Percentiles rank a stretch among this genome's conserved stretches.
Evolutionary conservation across 179 eudicot species (phyloP).

Genomic region (Vitellaria paradoxa): DNA sequence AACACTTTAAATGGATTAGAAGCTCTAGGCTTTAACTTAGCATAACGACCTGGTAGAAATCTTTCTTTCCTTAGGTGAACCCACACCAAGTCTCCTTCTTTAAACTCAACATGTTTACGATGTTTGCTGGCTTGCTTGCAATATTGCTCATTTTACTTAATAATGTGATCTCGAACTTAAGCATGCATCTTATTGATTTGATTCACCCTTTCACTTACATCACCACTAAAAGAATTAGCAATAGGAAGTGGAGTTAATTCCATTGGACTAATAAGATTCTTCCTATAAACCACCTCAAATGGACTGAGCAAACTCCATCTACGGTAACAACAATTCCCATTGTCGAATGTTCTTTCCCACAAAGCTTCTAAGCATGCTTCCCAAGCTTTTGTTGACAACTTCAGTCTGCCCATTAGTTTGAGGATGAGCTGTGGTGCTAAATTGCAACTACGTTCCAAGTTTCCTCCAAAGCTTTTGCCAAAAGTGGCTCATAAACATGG

Average conservation of each 20-base stretch:
- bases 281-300: constrained; percentile 10
- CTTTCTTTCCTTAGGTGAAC: not conserved
- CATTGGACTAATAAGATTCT: not conserved
- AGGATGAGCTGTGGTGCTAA: not conserved
- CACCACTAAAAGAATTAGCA: constrained; percentile 3
- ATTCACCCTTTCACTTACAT: constrained; percentile 5
- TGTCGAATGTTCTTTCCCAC: not conserved
- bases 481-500: constrained; percentile 6
- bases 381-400: not conserved
- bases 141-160: not conserved
- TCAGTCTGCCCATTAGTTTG: constrained; percentile 2
- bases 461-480: constrained; percentile 1
- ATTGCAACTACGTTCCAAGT: not conserved
- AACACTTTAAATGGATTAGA: constrained; percentile 16
- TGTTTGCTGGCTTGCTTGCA: constrained; percentile 1
- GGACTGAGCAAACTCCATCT: constrained; percentile 7
- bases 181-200: not conserved
- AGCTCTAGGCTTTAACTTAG: constrained; percentile 11
- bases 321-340: not conserved
- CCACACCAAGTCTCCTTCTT: constrained; percentile 18
- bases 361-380: not conserved
- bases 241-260: constrained; percentile 13
- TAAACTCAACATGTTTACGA: constrained; percentile 1
- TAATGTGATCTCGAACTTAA: not conserved
- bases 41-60: not conserved